These are phyloP conservation scores for Backusella tuberculispora DNA, from an alignment of 192 early-diverging fungal species.

Conservation along the genomic window DNA sequence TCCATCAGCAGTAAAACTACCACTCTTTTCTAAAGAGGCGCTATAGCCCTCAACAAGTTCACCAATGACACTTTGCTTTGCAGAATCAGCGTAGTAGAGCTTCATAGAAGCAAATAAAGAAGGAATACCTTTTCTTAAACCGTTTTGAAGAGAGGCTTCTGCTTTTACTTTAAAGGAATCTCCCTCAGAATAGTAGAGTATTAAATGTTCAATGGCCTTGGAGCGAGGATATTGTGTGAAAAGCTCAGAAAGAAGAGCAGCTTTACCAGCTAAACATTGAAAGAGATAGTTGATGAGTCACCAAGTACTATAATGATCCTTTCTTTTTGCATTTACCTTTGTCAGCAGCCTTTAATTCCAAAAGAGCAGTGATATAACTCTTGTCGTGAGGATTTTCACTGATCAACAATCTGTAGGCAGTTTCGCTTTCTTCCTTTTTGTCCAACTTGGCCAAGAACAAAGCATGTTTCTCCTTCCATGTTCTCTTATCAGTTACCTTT, in stretches of 20 bases:
- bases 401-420: slow-evolving; percentile 76
- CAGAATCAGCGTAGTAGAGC: slow-evolving; percentile 64
- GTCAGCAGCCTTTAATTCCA: slow-evolving; percentile 55
- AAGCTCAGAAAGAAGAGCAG: slow-evolving; percentile 25
- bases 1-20: slow-evolving; percentile 46
- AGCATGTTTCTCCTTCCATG: slow-evolving; percentile 79
- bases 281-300: neutral
- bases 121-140: slow-evolving; percentile 91
- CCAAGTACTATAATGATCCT: neutral
- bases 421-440: slow-evolving; percentile 71
- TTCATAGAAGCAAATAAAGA: slow-evolving; percentile 89
- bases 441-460: slow-evolving; percentile 66
- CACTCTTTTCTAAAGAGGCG: slow-evolving; percentile 49
- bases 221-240: slow-evolving; percentile 72
- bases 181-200: slow-evolving; percentile 76
- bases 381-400: slow-evolving; percentile 82
- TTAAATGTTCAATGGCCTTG: slow-evolving; percentile 76
- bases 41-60: slow-evolving; percentile 68
- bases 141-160: slow-evolving; percentile 68
- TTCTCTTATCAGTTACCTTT: slow-evolving; percentile 74
- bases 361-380: slow-evolving; percentile 71
- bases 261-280: slow-evolving; percentile 4
- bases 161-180: slow-evolving; percentile 64
- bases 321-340: slow-evolving; percentile 26
- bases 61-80: slow-evolving; percentile 73